Percentiles rank a stretch among this genome's conserved stretches.
Conservation (phyloP, 768 basidiomycete species). For the Pleurotus djamor region DNA sequence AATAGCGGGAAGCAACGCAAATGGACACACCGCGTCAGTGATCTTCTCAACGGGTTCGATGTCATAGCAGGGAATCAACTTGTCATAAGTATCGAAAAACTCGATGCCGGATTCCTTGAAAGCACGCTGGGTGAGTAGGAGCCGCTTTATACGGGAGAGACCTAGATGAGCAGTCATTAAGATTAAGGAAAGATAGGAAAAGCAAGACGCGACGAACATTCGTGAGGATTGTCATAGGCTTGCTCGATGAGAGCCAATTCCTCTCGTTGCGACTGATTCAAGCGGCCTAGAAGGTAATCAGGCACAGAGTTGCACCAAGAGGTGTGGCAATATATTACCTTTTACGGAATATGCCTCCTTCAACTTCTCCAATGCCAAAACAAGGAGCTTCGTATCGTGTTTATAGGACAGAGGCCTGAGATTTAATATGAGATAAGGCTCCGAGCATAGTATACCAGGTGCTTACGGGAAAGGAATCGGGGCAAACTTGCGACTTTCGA, state of each 20-base stretch:
- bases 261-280: conserved; percentile 98
- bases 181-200: neutral
- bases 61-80: conserved; percentile 97
- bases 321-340: conserved; percentile 30
- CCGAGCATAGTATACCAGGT: neutral
- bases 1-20: neutral
- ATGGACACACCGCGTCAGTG: conserved; percentile 80
- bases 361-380: conserved; percentile 94
- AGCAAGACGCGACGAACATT: conserved; percentile 52
- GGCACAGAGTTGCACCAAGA: neutral
- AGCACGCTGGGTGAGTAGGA: conserved; percentile 93
- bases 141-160: conserved; percentile 95
- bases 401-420: conserved; percentile 92
- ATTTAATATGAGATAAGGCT: neutral
- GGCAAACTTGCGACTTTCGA: conserved; percentile 96
- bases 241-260: conserved; percentile 98
- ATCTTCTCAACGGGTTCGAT: conserved; percentile 99
- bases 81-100: conserved; percentile 97
- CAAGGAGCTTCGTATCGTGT: conserved; percentile 97
- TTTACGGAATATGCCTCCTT: conserved; percentile 99
- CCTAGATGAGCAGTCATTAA: conserved; percentile 31
- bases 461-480: conserved; percentile 97
- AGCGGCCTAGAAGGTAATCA: conserved; percentile 44
- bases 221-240: conserved; percentile 99
- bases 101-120: conserved; percentile 99